Base-by-base conservation (phyloP, 805 yeast species). In the Spathaspora arborariae region DNA sequence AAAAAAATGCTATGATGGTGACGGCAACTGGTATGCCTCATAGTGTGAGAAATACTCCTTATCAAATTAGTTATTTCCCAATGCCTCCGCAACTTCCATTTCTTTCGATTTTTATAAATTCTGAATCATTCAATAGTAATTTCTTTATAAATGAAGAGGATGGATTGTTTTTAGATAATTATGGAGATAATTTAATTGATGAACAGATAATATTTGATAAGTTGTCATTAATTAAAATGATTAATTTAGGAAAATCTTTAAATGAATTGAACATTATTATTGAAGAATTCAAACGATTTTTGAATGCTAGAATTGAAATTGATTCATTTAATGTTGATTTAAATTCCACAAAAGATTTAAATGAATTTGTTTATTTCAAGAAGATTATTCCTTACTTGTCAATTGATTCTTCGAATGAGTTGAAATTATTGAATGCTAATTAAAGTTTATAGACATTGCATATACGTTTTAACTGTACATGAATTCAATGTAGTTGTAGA, bases 261-360 rank as follows among this genome's bases (percentile, higher is more conserved):
- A 76, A 74, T 53, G 86, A 80, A 53, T 77, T 82, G 75, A 73
- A 75, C 46, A 26, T 47, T 3, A 59, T 68, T 37, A 75, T 78
- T 19, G 67, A 68, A 11, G 82, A 78, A 53, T 76, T 76, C 56
- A 78, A 74, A 51, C 45, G 49, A 4, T 78, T 68, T 48, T 57
- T 75, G 48, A 56, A 56, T 44, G 55, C 54, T 6, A 58, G 64
- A 42, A 63, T 66, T 38, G 67, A 62, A 35, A 44, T 54, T 26
- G 70, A 65, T 46, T 60, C 57, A 33, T 57, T 61, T 47, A 53
- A 53, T 45, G 27, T 33, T 21, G 43, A 41, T 20, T 33, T 51
- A 18, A 47, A 50, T 41, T 47, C 43, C 24, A 53, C 46, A 26
- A 35, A 37, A 11, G 45, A 50, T 11, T 50, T 60, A n/a, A 54